phyloP scores from a whole-genome alignment of 495 filamentous ascomycete species.

The Penicillium samsonianum region DNA sequence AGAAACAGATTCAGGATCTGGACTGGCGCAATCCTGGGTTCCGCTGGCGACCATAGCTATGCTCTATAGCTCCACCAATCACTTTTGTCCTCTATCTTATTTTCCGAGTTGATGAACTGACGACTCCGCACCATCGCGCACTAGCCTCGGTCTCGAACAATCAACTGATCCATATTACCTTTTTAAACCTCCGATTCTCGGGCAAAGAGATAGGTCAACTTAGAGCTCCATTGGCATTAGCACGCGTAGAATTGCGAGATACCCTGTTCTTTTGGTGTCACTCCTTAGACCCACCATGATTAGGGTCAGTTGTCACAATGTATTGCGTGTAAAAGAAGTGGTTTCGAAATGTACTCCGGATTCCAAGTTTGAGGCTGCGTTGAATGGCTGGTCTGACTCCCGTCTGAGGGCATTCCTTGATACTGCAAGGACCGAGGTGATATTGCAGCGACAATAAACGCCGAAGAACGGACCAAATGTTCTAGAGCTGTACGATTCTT shows the following conservation, averaged over 20 bases:
- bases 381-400: conserved; percentile 69
- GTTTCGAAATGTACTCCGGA: background rate
- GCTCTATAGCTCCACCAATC: background rate
- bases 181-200: conserved; percentile 5
- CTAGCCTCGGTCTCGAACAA: conserved; percentile 4
- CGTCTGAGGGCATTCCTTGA: conserved; percentile 72
- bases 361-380: conserved; percentile 51
- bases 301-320: background rate
- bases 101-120: background rate
- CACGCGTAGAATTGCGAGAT: background rate
- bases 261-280: background rate
- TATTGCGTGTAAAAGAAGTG: background rate
- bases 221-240: background rate
- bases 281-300: background rate
- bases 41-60: conserved; percentile 54
- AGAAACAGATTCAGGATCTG: conserved; percentile 61
- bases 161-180: background rate
- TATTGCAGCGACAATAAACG: background rate
- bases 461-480: conserved; percentile 4
- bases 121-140: background rate
- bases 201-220: background rate
- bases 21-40: conserved; percentile 77
- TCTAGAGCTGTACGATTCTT: conserved; percentile 2
- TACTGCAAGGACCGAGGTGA: conserved; percentile 2
- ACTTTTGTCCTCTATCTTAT: background rate